Conservation (phyloP, 495 filamentous ascomycete species). For the Amorphotheca resinae region DNA sequence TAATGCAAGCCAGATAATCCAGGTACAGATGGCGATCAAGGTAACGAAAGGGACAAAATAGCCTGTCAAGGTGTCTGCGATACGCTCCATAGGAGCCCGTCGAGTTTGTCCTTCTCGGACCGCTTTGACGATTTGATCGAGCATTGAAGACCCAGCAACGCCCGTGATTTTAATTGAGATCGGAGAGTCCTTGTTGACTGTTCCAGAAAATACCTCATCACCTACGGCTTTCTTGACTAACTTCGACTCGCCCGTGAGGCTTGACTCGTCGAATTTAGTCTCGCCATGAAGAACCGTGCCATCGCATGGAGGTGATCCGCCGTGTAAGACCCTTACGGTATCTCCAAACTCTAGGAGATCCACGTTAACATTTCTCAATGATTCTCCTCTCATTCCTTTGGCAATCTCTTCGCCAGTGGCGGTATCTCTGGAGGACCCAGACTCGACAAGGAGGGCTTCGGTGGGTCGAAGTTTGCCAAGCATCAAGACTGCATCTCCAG, state of each 20-base stretch:
- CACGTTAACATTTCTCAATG: slow-evolving; percentile 30
- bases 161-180: slow-evolving; percentile 57
- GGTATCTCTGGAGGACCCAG: slow-evolving; percentile 9
- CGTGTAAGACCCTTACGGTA: slow-evolving; percentile 58
- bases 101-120: slow-evolving; percentile 87
- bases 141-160: slow-evolving; percentile 64
- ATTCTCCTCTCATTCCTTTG: background rate
- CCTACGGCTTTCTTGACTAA: slow-evolving; percentile 55
- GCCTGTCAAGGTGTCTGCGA: slow-evolving; percentile 73
- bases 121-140: slow-evolving; percentile 79
- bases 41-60: slow-evolving; percentile 85
- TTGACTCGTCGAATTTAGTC: slow-evolving; percentile 74
- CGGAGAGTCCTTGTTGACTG: slow-evolving; percentile 65
- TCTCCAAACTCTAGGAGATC: slow-evolving; percentile 78
- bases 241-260: slow-evolving; percentile 75
- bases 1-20: slow-evolving; percentile 68
- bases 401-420: background rate
- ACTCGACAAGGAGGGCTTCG: slow-evolving; percentile 57
- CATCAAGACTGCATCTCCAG: slow-evolving; percentile 73
- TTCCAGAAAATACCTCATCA: slow-evolving; percentile 70
- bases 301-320: slow-evolving; percentile 74
- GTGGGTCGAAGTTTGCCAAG: slow-evolving; percentile 66
- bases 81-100: slow-evolving; percentile 70
- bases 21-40: slow-evolving; percentile 66
- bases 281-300: slow-evolving; percentile 51